A percentile compares a stretch with the other conserved stretches of the same genome.
Conservation (phyloP, 2,329 filamentous ascomycete genomes). For the Emericellopsis cladophorae region DNA sequence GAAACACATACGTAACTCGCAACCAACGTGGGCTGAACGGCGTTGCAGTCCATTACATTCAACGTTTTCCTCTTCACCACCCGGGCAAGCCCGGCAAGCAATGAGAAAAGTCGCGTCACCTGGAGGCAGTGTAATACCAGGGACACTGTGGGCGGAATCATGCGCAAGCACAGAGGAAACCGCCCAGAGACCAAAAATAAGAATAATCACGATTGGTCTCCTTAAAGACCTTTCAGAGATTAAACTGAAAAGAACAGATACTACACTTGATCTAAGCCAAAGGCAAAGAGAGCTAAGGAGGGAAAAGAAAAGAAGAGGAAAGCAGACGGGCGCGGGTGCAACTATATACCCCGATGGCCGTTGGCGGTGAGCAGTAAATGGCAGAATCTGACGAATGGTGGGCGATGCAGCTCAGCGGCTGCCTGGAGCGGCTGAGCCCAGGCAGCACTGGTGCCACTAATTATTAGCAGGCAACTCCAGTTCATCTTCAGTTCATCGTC, state of each 20-base stretch:
- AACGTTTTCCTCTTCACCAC: background rate
- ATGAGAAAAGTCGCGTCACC: conserved; percentile 30
- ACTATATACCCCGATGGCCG: conserved; percentile 9
- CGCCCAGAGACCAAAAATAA: conserved; percentile 37
- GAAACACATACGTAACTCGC: too few relatives aligned
- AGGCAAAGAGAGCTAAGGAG: conserved; percentile 32
- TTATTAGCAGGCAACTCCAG: too few relatives aligned
- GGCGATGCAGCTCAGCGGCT: too few relatives aligned
- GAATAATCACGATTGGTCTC: conserved; percentile 67
- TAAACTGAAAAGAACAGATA: conserved; percentile 97
- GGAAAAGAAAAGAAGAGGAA: conserved; percentile 14
- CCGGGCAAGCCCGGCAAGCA: conserved; percentile 19
- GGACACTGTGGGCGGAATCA: conserved; percentile 25
- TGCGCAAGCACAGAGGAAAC: conserved; percentile 27
- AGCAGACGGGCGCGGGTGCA: conserved; percentile 3
- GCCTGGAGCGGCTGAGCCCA: too few relatives aligned
- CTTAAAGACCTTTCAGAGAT: conserved; percentile 75
- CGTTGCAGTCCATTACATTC: background rate
- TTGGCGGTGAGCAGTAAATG: too few relatives aligned
- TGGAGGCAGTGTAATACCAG: conserved; percentile 31
- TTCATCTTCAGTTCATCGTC: too few relatives aligned
- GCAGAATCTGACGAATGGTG: too few relatives aligned
- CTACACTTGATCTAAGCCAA: conserved; percentile 87
- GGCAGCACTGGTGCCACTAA: too few relatives aligned
- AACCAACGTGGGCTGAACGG: too few relatives aligned